Evolutionary conservation across 805 yeast species (phyloP).

Genomic region (Wickerhamiella brachini): DNA sequence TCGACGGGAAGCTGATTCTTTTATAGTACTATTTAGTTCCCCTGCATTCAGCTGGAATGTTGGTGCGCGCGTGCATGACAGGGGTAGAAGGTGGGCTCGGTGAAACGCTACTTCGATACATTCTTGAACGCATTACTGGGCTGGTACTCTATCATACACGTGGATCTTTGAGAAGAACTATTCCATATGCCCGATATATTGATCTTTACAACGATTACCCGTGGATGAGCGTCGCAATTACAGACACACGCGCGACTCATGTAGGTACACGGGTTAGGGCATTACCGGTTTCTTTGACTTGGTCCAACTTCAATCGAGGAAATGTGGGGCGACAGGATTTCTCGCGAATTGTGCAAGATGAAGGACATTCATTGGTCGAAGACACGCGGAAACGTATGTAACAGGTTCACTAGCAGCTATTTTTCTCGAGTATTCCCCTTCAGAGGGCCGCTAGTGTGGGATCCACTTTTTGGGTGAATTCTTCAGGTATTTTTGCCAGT

Average conservation of each 20-base stretch:
- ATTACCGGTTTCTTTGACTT: background rate
- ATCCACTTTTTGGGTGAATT: too few relatives aligned
- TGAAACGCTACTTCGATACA: background rate
- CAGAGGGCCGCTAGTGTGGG: too few relatives aligned
- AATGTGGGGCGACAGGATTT: background rate
- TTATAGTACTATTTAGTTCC: background rate
- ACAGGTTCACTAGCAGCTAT: too few relatives aligned
- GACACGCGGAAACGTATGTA: too few relatives aligned
- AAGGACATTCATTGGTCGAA: too few relatives aligned
- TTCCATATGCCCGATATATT: too few relatives aligned
- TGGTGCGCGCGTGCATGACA: background rate
- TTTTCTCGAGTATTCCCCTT: too few relatives aligned
- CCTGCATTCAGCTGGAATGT: background rate
- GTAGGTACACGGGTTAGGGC: background rate
- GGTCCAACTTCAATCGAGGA: background rate
- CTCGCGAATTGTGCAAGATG: background rate
- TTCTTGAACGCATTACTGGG: background rate
- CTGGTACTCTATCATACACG: too few relatives aligned
- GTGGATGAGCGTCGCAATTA: too few relatives aligned
- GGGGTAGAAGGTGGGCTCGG: background rate
- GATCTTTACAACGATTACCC: too few relatives aligned
- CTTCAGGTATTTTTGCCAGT: too few relatives aligned
- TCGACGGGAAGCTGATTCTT: background rate
- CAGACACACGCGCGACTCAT: background rate
- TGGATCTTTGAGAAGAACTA: too few relatives aligned